Evolutionary conservation across 495 filamentous ascomycete species (phyloP).

Genomic region (Aspergillus avenaceus): DNA sequence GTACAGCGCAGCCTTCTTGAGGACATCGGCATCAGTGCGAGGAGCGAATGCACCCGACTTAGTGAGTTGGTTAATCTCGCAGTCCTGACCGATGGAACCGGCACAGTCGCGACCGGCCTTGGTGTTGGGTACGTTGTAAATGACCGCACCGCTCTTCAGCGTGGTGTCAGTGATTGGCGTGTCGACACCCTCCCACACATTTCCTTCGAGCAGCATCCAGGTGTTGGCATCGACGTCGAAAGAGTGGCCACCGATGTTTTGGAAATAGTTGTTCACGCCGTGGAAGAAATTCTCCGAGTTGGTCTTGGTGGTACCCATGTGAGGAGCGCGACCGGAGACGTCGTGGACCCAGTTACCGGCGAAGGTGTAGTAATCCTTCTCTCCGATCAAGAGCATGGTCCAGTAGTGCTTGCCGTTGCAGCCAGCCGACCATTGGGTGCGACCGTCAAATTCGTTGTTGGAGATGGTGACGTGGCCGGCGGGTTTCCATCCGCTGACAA

Average conservation of each 20-base stretch:
- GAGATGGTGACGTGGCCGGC: slow-evolving; percentile 20
- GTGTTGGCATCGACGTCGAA: slow-evolving; percentile 16
- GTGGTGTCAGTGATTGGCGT: slow-evolving; percentile 10
- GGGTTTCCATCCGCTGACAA: slow-evolving; percentile 13
- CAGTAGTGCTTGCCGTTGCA: slow-evolving; percentile 50
- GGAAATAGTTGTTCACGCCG: slow-evolving; percentile 21
- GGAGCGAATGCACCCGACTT: slow-evolving; percentile 8
- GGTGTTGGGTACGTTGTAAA: slow-evolving; percentile 7
- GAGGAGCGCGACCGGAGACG: slow-evolving; percentile 35
- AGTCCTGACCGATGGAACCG: slow-evolving; percentile 6
- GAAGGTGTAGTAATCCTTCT: slow-evolving; percentile 16
- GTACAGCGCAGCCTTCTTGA: background rate
- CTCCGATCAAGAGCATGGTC: slow-evolving; percentile 26
- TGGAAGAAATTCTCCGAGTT: slow-evolving; percentile 36
- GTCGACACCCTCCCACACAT: slow-evolving; percentile 12
- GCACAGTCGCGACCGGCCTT: slow-evolving; percentile 3
- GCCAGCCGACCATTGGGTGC: slow-evolving; percentile 38
- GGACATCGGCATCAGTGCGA: slow-evolving; percentile 4
- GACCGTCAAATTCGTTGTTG: slow-evolving; percentile 42
- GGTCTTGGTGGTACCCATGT: slow-evolving; percentile 33
- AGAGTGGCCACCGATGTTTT: slow-evolving; percentile 15
- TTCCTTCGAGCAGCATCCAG: slow-evolving; percentile 13
- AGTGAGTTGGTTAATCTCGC: slow-evolving; percentile 13
- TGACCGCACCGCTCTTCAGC: slow-evolving; percentile 1
- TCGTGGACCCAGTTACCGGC: slow-evolving; percentile 31